Percentiles rank a stretch among this genome's conserved stretches.
phyloP scores from a whole-genome alignment of 2,329 filamentous ascomycete species.

The Paraphaeosphaeria minitans region DNA sequence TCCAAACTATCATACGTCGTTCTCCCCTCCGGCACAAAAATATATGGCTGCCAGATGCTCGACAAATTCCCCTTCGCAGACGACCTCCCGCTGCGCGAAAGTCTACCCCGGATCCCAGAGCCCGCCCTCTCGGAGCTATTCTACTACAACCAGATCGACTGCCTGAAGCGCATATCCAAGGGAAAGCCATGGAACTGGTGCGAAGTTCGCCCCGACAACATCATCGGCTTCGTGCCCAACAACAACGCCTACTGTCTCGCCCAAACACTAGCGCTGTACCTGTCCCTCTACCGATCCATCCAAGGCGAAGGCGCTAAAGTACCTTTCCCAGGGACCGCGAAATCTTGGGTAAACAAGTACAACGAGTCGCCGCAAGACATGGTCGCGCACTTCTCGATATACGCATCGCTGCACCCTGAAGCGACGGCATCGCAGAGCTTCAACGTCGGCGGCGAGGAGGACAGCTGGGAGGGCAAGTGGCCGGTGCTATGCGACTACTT shows the following conservation, averaged over 20 bases:
- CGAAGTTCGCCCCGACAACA: constrained; percentile 50
- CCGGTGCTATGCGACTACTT: constrained; percentile 55
- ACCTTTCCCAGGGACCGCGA: constrained; percentile 47
- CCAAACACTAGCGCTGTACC: constrained; percentile 46
- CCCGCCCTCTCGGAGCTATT: constrained; percentile 46
- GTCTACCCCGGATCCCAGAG: constrained; percentile 40
- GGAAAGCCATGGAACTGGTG: constrained; percentile 50
- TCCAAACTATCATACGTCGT: constrained; percentile 36
- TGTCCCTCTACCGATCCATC: constrained; percentile 44
- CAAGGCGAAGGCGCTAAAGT: constrained; percentile 47
- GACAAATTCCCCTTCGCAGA: constrained; percentile 44
- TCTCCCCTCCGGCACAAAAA: constrained; percentile 47
- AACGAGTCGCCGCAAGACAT: constrained; percentile 50
- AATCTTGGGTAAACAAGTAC: constrained; percentile 47
- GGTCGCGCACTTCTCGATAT: constrained; percentile 51
- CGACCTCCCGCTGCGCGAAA: constrained; percentile 37
- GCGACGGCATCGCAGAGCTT: constrained; percentile 47
- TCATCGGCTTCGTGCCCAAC: constrained; percentile 51
- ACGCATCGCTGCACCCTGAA: constrained; percentile 50
- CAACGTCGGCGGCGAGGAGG: constrained; percentile 51
- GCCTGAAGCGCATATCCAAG: constrained; percentile 42
- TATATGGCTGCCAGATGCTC: constrained; percentile 47
- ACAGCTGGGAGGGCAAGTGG: constrained; percentile 53
- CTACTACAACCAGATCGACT: constrained; percentile 51
- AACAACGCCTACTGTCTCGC: constrained; percentile 49